Evolutionary conservation across 202 grass and related monocot genomes (phyloP), one percentile per base, ranked within the genome.

Genomic region (Hordeum pubiflorum): DNA sequence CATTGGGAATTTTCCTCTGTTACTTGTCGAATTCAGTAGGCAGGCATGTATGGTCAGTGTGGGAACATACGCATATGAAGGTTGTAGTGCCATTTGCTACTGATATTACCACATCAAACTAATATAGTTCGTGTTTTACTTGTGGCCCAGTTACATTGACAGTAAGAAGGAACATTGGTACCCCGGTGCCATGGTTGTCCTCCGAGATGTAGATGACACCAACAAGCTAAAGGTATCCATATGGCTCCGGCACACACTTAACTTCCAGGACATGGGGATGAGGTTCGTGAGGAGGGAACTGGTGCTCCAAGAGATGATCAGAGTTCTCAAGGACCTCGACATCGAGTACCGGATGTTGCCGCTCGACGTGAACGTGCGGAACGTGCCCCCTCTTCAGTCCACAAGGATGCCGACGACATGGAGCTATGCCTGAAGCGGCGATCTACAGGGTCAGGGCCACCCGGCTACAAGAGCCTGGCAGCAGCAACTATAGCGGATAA

Each of bases 131-230:
- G 32, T 4, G 0, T 26, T 48, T 74, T 26, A 12, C 17, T 44
- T 59, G 54, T 48, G 61, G 48, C 60, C 7, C 91, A 93, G 91
- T 54, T 97, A 83, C 72, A 87, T 97, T 18, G 94, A 91, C 75
- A 88, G 63, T 58, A 92, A 94, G 85, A 91, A 86, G 77, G 91
- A 97, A 2, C 91, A 97, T 40, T 97, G 94, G 94, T 91, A 97
- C 83, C 91, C 94, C 0, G 71, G 76, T 7, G 66, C 87, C 0
- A 79, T 81, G 41, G 61, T 97, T 29, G 89, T 92, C 56, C 89
- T 97, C 24, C 85, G 87, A 32, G 91, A 97, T 3, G 91, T 97
- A 0, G 88, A 91, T 13, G 86, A 92, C 17, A 88, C 81, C 37
- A 97, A 97, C 84, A 97, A 89, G 73, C 61, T 97, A 36, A 94